phyloP scores from a whole-genome alignment of 2,329 filamentous ascomycete species.

The Penicillium decumbens region DNA sequence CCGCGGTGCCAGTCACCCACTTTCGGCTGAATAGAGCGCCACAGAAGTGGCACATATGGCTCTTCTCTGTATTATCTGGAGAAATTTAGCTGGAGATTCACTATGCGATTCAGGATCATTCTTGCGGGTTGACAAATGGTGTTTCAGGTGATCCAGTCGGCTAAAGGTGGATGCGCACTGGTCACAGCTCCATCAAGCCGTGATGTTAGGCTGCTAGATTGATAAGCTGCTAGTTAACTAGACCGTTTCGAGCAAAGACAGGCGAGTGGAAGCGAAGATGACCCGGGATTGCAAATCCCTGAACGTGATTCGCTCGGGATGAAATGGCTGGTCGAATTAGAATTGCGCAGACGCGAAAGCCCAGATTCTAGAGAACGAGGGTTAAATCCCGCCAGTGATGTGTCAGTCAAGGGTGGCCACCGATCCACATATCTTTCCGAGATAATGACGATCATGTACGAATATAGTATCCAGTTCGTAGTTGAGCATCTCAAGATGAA shows the following conservation, averaged over 20 bases:
- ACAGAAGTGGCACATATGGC: slow-evolving; percentile 25
- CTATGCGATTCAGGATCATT: not conserved
- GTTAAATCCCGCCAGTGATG: slow-evolving; percentile 1
- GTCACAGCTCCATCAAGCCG: slow-evolving; percentile 14
- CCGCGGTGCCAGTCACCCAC: slow-evolving; percentile 17
- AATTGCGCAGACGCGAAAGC: not conserved
- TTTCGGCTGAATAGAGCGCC: slow-evolving; percentile 24
- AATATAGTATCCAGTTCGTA: not conserved
- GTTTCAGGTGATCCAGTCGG: slow-evolving; percentile 26
- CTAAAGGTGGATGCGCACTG: slow-evolving; percentile 24
- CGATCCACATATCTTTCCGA: not conserved
- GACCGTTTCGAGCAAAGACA: slow-evolving; percentile 7
- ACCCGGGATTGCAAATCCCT: slow-evolving; percentile 1
- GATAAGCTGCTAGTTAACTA: not conserved
- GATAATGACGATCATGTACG: not conserved
- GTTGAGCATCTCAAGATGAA: not conserved
- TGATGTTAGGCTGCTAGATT: not conserved
- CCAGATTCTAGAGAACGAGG: not conserved
- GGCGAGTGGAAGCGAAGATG: slow-evolving; percentile 4
- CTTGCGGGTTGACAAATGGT: slow-evolving; percentile 25
- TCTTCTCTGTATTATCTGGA: slow-evolving; percentile 20
- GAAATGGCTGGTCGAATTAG: slow-evolving; percentile 1
- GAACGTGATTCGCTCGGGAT: slow-evolving; percentile 6
- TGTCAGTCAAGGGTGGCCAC: not conserved
- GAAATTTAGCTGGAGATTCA: not conserved